Evolutionary conservation across 495 filamentous ascomycete genomes (phyloP), one percentile per base, ranked within the genome.

Genomic region (Aspergillus funiculosus): DNA sequence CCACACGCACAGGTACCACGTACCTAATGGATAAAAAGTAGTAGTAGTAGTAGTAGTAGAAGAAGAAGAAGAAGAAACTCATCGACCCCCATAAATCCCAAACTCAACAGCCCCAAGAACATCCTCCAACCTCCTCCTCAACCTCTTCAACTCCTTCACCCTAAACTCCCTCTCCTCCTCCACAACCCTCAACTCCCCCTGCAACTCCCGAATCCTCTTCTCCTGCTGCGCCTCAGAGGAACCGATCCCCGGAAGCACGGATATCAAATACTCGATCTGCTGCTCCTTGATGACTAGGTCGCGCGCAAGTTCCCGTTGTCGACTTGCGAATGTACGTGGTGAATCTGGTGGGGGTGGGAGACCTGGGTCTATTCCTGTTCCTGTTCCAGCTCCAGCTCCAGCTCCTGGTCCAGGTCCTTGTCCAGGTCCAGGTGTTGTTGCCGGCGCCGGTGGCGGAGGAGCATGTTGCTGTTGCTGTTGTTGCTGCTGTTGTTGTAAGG

Each of bases 271-370:
- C 68, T 98, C 92, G 54, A 97, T 92, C 76, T 95, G 89, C 71
- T 95, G 88, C 53, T 91, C 86, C 64, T 95, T 89, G 44, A 87
- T 66, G 39, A 98, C 83, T 0, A 98, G 72, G 57, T 95, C 91
- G 10, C 82, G 80, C 13, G 89, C 87, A 14, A 98, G 74, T 60
- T 98, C 90, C 25, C 77, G 64, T 59, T 94, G 81, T 7, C 83
- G 79, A 6, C 75, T 75, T 28, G 74, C 73, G 62, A 94, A 94
- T 10, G 73, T 71, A 28, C 79, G 73, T 0, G 85, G 75, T 1
- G 80, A 69, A 50, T 86, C 76, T 1, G 85, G 76, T 5, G 57
- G 54, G 1, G 72, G 73, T 5, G 63, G 62, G 9, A 52, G 62
- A 19, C 46, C 60, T 11, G 62, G 59, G 21, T 70, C 67, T 34